Evolutionary conservation across 2,329 filamentous ascomycete species (phyloP), one percentile per base, ranked within the genome.

Genomic region (Ceratocystis albifundus): DNA sequence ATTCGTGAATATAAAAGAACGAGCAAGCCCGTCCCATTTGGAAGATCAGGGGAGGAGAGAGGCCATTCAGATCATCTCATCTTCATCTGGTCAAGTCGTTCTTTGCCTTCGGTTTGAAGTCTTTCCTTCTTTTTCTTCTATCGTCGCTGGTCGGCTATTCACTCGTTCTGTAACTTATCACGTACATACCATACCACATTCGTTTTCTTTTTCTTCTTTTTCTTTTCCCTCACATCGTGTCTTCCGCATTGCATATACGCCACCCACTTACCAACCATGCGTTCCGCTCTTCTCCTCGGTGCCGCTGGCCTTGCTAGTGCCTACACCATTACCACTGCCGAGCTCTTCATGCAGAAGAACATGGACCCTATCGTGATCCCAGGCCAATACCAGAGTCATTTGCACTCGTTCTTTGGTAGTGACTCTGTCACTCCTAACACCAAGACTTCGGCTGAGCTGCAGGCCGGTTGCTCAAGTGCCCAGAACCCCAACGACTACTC

Each of bases 401-500:
- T 75, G 66, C 74, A 75, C 70, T 73, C 73, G 8, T 75, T 74
- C 69, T 76, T 76, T 67, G 74, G 74, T 50, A 75, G 74, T 62
- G 74, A 75, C 61, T 72, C 70, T 44, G 69, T 74, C 25, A 76
- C 72, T 1, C 68, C 71, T 68, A 69, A 71, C 68, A 74, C 73
- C 20, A 72, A 70, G 36, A 72, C 72, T 5, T 71, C 68, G 41
- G 70, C 70, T 1, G 71, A 69, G 66, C 73, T 80, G 0, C 77
- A 78, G 50, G 69, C 71, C 2, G 78, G 78, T 7, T 80, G 78
- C 73, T 76, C 77, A 8, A 76, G 74, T 7, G 75, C 73, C 17
- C 72, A 78, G 68, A 80, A 80, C 71, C 75, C 77, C 22, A 80
- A 80, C 65, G 78, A 80, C 66, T 71, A 79, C 0, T 78, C 76